Evolutionary conservation across 140 eudicot genomes (phyloP), one percentile per base, ranked within the genome.

Genomic region (Cichorium intybus): DNA sequence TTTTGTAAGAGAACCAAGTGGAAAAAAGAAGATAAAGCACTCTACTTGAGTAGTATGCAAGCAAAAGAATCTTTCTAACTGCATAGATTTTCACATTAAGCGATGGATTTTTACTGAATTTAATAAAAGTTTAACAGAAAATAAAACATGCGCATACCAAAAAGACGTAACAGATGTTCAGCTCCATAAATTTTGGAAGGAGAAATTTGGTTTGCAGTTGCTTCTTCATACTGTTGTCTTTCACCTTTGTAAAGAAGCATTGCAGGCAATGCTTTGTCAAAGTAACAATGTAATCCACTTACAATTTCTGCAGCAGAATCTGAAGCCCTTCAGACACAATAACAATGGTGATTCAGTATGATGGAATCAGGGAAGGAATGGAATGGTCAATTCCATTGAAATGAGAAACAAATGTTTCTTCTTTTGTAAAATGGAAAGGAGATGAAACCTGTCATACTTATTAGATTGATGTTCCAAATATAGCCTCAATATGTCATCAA

Each of bases 151-250:
- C 6, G 5, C 78, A 48, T 83, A 89, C 97, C 97, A 62, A 89
- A 86, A 61, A 89, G 91, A 16, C 97, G 85, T 62, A 89, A 56
- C 20, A 89, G 24, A 79, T 89, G 97, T 77, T 89, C 91, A 52
- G 97, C 95, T 62, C 97, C 97, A 79, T 89, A 89, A 11, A 89
- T 59, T 26, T 64, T 43, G n/a, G 95, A 83, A 62, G 97, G 97
- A 62, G 89, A 65, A 41, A 62, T 29, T 18, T 68, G 27, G 24
- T 75, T 75, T 26, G 69, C 62, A 64, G 75, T 72, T 26, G 76
- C 83, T 68, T 74, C 80, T 74, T 81, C 69, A 72, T 72, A 86
- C 63, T 89, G 97, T 46, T 77, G 74, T 0, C 92, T 86, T 77
- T 89, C 97, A 9, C 47, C 64, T 61, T 77, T 81, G 78, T 89